These are phyloP conservation scores for Penicillium simplicissimum DNA, from an alignment of 495 filamentous ascomycete species.

Conservation along the genomic window DNA sequence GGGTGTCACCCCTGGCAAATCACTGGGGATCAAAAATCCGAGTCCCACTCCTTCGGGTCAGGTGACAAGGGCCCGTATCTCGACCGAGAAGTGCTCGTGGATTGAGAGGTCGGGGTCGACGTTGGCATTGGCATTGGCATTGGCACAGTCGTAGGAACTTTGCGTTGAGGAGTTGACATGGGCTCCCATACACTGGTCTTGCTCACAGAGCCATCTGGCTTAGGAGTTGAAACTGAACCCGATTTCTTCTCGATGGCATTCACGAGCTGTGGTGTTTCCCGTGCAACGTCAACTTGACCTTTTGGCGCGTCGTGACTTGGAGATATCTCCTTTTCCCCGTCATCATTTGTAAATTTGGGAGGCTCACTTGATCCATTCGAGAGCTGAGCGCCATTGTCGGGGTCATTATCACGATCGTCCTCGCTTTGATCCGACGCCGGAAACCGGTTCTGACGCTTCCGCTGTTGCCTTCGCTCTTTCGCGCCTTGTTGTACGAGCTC, in stretches of 20 bases:
- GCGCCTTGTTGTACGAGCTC: neutral
- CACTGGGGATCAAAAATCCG: conserved; percentile 47
- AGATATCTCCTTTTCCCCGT: neutral
- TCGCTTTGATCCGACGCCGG: neutral
- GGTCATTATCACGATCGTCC: neutral
- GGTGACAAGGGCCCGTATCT: conserved; percentile 11
- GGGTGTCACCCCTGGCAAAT: conserved; percentile 38
- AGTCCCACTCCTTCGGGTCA: conserved; percentile 25
- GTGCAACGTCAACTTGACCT: neutral
- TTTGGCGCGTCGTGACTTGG: neutral
- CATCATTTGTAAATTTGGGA: neutral
- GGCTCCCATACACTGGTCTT: neutral
- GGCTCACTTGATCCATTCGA: neutral
- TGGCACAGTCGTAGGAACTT: neutral
- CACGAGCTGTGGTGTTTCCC: neutral
- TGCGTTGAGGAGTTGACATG: neutral
- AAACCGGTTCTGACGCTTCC: neutral
- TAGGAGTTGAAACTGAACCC: neutral
- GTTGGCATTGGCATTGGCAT: neutral
- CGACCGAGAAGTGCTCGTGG: neutral
- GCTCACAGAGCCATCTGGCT: neutral
- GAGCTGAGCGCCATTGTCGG: neutral
- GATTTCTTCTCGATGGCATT: neutral
- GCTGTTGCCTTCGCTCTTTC: neutral
- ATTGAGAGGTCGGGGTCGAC: neutral